phyloP scores from a whole-genome alignment of 1,139 yeast genomes.

The Blastobotrys malaysiensis region DNA sequence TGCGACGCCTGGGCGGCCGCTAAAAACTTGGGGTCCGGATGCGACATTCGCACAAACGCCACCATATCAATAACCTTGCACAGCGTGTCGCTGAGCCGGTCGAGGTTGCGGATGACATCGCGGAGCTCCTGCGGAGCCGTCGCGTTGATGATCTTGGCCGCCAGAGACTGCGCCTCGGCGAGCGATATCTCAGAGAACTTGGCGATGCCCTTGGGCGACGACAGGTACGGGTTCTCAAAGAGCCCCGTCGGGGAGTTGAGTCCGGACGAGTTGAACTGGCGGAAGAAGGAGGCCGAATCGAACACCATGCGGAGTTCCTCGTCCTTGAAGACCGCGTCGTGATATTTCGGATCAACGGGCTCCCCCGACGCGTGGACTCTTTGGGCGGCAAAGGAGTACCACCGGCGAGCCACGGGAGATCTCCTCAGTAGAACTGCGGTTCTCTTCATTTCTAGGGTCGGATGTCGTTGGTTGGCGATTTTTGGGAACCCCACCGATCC shows the following conservation, averaged over 20 bases:
- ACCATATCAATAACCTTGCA: constrained; percentile 94
- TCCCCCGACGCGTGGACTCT: not conserved
- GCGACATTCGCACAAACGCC: constrained; percentile 84
- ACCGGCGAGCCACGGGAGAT: not conserved
- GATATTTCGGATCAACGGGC: not conserved
- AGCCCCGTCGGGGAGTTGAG: constrained; percentile 46
- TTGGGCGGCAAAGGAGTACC: not conserved
- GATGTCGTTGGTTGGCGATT: too few relatives aligned
- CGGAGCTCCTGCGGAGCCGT: constrained; percentile 45
- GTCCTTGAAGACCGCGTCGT: constrained; percentile 5
- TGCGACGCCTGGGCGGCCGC: constrained; percentile 85
- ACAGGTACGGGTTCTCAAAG: constrained; percentile 64
- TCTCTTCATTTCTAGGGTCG: not conserved
- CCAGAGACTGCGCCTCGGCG: constrained; percentile 55
- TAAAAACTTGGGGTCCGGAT: constrained; percentile 67
- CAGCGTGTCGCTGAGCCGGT: constrained; percentile 77
- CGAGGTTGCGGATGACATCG: constrained; percentile 61
- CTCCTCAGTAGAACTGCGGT: not conserved
- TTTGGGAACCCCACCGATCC: too few relatives aligned
- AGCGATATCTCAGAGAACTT: constrained; percentile 64
- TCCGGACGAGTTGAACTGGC: constrained; percentile 6
- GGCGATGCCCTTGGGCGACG: constrained; percentile 63
- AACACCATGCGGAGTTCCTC: constrained; percentile 18
- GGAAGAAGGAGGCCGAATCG: constrained; percentile 15
- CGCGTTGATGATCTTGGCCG: constrained; percentile 44